Percentiles rank a stretch among this genome's conserved stretches.
Evolutionary conservation across 2,329 filamentous ascomycete genomes (phyloP).

Genomic region (Thelonectria rubi): DNA sequence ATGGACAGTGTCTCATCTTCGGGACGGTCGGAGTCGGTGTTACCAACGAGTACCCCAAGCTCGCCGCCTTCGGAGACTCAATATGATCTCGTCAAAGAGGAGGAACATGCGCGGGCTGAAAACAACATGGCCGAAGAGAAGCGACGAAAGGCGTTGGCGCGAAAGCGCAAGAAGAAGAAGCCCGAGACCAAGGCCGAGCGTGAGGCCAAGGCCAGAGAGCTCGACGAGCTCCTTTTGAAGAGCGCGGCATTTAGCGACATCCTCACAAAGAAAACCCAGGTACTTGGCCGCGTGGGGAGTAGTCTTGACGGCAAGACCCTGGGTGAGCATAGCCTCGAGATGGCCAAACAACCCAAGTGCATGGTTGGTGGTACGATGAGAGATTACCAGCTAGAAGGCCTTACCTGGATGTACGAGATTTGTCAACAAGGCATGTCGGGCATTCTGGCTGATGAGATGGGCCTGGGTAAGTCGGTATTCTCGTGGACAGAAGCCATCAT

Average conservation of each 20-base stretch:
- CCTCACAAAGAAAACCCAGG: constrained; percentile 70
- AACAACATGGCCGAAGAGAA: constrained; percentile 62
- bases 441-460: constrained; percentile 95
- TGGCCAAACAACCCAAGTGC: constrained; percentile 85
- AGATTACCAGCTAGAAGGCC: constrained; percentile 90
- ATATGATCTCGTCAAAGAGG: constrained; percentile 47
- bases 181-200: constrained; percentile 62
- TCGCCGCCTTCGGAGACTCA: constrained; percentile 49
- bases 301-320: constrained; percentile 67
- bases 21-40: constrained; percentile 37
- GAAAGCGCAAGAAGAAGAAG: constrained; percentile 58
- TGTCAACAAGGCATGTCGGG: constrained; percentile 85
- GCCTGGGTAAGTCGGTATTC: constrained; percentile 62
- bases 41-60: constrained; percentile 49
- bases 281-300: constrained; percentile 68
- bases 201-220: constrained; percentile 65
- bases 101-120: constrained; percentile 46
- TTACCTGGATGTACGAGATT: constrained; percentile 94
- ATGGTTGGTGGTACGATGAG: constrained; percentile 91
- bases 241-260: constrained; percentile 70
- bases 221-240: constrained; percentile 67
- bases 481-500: not conserved
- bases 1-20: constrained; percentile 47
- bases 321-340: constrained; percentile 73
- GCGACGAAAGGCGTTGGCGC: constrained; percentile 47